Evolutionary conservation across 2,329 filamentous ascomycete genomes (phyloP).

Genomic region (Pseudogymnoascus verrucosus): DNA sequence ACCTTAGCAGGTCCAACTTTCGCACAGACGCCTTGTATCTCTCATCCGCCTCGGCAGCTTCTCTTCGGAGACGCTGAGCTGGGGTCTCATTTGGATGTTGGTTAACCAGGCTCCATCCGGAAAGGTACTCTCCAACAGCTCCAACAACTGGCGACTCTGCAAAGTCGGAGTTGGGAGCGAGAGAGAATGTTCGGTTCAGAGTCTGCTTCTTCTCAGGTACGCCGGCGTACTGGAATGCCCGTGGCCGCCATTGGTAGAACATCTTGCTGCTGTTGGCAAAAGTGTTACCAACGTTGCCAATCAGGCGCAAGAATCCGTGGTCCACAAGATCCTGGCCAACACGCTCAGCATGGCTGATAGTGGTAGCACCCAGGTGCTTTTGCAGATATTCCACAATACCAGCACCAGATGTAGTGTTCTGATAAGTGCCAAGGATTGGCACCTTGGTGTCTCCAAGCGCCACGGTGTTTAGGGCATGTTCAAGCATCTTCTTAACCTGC

Average conservation of each 20-base stretch:
- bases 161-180: constrained; percentile 50
- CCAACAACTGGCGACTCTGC: constrained; percentile 61
- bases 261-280: constrained; percentile 97
- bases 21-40: constrained; percentile 82
- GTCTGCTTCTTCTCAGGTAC: constrained; percentile 79
- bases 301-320: constrained; percentile 77
- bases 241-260: constrained; percentile 95
- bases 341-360: constrained; percentile 81
- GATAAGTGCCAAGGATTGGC: constrained; percentile 87
- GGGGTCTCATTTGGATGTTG: constrained; percentile 90
- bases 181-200: constrained; percentile 66
- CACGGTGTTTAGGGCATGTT: constrained; percentile 79
- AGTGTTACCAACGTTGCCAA: constrained; percentile 89
- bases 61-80: constrained; percentile 73
- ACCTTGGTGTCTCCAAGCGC: constrained; percentile 89
- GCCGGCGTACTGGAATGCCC: constrained; percentile 80
- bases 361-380: constrained; percentile 74
- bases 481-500: constrained; percentile 82
- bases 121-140: constrained; percentile 79
- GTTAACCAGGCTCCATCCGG: constrained; percentile 89
- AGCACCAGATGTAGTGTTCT: constrained; percentile 82
- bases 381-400: constrained; percentile 96
- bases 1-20: constrained; percentile 83
- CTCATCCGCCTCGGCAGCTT: constrained; percentile 84
- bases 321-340: constrained; percentile 89